These are phyloP conservation scores for Backusella psychrophila DNA, from an alignment of 192 early-diverging fungal species.

Conservation along the genomic window DNA sequence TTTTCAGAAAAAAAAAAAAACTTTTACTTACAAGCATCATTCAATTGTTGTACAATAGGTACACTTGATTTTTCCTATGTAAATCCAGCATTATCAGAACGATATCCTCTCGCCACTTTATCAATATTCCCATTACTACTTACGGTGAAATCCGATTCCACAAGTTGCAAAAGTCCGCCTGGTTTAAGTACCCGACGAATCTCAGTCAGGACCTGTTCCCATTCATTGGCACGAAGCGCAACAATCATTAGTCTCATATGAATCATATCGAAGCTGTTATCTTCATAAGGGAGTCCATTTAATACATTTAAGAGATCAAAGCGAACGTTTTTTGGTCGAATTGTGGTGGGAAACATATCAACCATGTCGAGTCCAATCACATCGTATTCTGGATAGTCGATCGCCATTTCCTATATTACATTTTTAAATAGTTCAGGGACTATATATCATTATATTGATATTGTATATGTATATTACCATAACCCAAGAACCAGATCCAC, in stretches of 20 bases:
- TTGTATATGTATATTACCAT: slow-evolving; percentile 10
- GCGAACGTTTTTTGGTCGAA: slow-evolving; percentile 35
- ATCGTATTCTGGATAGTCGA: slow-evolving; percentile 24
- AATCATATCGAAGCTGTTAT: slow-evolving; percentile 37
- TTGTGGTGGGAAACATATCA: slow-evolving; percentile 35
- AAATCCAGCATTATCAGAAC: not conserved
- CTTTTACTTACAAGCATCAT: slow-evolving; percentile 14
- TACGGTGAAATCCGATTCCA: slow-evolving; percentile 23
- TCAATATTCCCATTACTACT: not conserved
- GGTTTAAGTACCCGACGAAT: slow-evolving; percentile 32
- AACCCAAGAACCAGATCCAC: slow-evolving; percentile 40
- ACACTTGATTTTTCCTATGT: slow-evolving; percentile 9
- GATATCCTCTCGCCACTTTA: not conserved
- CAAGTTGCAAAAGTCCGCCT: slow-evolving; percentile 27
- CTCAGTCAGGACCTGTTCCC: slow-evolving; percentile 22
- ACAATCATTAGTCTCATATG: slow-evolving; percentile 37
- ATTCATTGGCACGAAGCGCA: slow-evolving; percentile 24
- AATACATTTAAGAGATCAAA: slow-evolving; percentile 29
- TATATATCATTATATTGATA: not conserved
- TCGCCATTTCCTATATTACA: slow-evolving; percentile 33
- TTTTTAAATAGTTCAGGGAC: not conserved
- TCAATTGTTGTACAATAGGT: slow-evolving; percentile 8
- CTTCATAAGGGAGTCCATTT: slow-evolving; percentile 25
- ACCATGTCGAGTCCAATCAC: slow-evolving; percentile 39
- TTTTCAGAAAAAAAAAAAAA: not conserved